Evolutionary conservation across 192 early-diverging fungal species (phyloP).

Genomic region (Glomus cerebriforme): DNA sequence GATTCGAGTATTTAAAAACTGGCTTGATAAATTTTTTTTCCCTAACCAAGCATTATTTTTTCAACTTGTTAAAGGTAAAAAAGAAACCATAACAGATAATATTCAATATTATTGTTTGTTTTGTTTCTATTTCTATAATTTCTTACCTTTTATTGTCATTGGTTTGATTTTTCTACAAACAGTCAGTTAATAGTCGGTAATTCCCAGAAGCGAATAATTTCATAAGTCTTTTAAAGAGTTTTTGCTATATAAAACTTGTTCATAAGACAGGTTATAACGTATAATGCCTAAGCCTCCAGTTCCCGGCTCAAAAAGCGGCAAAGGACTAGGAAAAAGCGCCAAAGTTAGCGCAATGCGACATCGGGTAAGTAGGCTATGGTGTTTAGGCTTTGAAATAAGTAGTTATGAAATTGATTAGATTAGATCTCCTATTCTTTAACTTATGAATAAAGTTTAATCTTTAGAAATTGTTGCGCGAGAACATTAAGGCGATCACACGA

Average conservation of each 20-base stretch:
- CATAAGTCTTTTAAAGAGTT: neutral
- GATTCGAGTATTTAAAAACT: neutral
- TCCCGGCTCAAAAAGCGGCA: neutral
- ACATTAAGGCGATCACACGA: slow-evolving; percentile 6
- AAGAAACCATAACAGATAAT: neutral
- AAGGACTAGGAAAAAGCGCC: neutral
- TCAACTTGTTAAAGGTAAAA: neutral
- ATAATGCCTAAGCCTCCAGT: neutral
- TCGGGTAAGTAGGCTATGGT: neutral
- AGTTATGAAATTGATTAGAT: no score
- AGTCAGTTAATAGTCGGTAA: no score
- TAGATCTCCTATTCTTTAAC: no score
- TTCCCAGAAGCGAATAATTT: neutral
- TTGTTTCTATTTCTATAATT: neutral
- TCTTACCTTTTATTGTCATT: neutral
- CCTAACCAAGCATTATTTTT: neutral
- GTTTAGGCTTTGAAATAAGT: neutral
- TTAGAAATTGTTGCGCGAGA: slow-evolving; percentile 6
- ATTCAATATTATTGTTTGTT: neutral
- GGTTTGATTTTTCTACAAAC: no score
- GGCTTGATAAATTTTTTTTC: neutral
- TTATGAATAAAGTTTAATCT: neutral
- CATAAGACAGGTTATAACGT: neutral
- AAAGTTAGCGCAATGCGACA: neutral
- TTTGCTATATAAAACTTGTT: neutral